A percentile compares a stretch with the other conserved stretches of the same genome.
Evolutionary conservation across 768 basidiomycete species (phyloP).

Genomic region (Psilocybe cubensis): DNA sequence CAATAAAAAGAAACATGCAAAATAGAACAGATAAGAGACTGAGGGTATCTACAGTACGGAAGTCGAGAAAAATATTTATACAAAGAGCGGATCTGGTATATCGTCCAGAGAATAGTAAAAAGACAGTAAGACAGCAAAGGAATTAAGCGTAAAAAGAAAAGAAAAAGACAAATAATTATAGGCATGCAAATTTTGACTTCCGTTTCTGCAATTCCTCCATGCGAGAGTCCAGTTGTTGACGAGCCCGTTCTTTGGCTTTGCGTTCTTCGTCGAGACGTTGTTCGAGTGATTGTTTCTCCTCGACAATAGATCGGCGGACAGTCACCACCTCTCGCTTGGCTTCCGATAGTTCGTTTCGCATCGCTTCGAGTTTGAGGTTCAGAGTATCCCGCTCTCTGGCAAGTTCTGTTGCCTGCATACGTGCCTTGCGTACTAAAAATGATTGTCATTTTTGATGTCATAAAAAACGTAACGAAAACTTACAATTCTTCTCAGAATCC

Average conservation of each 20-base stretch:
- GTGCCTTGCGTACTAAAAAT: conserved; percentile 81
- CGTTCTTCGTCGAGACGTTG: conserved; percentile 85
- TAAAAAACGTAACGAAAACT: conserved; percentile 35
- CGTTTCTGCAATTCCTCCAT: conserved; percentile 85
- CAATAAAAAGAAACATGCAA: conserved; percentile 29
- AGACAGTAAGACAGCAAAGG: conserved; percentile 24
- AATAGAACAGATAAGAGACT: conserved; percentile 23
- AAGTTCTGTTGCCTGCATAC: conserved; percentile 90
- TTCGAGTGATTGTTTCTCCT: conserved; percentile 89
- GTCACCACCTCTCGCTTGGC: conserved; percentile 79
- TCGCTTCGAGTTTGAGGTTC: conserved; percentile 61
- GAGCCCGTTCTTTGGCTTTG: conserved; percentile 84
- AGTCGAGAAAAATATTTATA: conserved; percentile 37
- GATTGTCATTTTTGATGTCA: conserved; percentile 7
- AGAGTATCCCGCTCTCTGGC: conserved; percentile 84
- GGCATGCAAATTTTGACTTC: conserved; percentile 92
- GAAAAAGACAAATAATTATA: conserved; percentile 47
- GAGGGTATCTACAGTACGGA: conserved; percentile 49
- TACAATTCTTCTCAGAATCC: conserved; percentile 92
- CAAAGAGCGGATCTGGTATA: conserved; percentile 41
- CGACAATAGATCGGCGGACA: conserved; percentile 79
- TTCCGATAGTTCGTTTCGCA: conserved; percentile 76
- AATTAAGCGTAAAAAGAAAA: conserved; percentile 17
- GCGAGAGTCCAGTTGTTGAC: conserved; percentile 84
- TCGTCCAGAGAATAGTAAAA: conserved; percentile 32